phyloP scores from a whole-genome alignment of 768 basidiomycete species.

The Hortiboletus campestris region DNA sequence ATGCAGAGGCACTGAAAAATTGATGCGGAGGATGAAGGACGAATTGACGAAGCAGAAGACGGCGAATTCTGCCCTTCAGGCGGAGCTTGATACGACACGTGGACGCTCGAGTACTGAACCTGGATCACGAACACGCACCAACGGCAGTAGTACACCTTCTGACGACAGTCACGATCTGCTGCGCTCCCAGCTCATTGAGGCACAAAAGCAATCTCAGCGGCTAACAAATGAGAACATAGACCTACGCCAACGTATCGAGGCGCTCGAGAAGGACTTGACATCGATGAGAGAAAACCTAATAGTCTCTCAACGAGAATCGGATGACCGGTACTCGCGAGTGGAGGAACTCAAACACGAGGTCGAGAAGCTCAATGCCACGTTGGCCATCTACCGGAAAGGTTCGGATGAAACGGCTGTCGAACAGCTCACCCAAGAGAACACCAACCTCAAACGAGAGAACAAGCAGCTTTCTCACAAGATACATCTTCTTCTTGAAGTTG shows the following conservation, averaged over 20 bases:
- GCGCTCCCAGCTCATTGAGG: conserved; percentile 70
- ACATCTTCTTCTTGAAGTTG: conserved; percentile 81
- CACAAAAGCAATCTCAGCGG: conserved; percentile 73
- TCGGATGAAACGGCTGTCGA: conserved; percentile 77
- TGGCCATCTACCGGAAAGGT: conserved; percentile 72
- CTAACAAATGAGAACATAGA: conserved; percentile 76
- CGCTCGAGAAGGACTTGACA: conserved; percentile 73
- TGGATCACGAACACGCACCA: conserved; percentile 51
- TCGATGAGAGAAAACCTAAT: conserved; percentile 67
- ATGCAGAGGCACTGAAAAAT: conserved; percentile 90
- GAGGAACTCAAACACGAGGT: conserved; percentile 82
- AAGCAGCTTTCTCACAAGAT: conserved; percentile 91
- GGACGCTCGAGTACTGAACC: conserved; percentile 54
- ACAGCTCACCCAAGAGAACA: conserved; percentile 80
- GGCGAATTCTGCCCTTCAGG: conserved; percentile 73
- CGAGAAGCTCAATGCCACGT: conserved; percentile 68
- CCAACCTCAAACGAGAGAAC: conserved; percentile 76
- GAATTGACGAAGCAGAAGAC: conserved; percentile 91
- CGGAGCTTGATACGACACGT: conserved; percentile 76
- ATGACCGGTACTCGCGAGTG: conserved; percentile 71
- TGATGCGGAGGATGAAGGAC: conserved; percentile 95
- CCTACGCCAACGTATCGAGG: conserved; percentile 66
- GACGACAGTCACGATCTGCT: conserved; percentile 68
- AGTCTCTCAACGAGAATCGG: conserved; percentile 72
- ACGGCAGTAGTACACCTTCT: conserved; percentile 78